Conservation (phyloP, 192 early-diverging fungal species). For the Coemansia javaensis region DNA sequence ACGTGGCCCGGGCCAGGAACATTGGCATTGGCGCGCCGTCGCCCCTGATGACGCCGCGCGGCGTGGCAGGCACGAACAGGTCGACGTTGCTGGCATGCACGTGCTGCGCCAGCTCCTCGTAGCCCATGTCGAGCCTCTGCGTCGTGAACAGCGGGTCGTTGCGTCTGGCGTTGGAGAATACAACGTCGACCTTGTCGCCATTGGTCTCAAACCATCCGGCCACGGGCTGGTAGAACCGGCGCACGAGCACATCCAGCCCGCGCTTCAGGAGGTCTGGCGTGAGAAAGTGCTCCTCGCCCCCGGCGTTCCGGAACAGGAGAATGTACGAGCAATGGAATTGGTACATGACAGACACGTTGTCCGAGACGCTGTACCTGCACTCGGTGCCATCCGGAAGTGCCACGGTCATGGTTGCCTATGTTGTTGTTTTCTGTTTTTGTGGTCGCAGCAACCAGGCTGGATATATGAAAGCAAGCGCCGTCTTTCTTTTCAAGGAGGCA, state of each 20-base stretch:
- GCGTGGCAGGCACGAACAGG: constrained; percentile 23
- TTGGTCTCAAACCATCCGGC: constrained; percentile 33
- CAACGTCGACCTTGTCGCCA: constrained; percentile 27
- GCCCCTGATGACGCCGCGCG: constrained; percentile 3
- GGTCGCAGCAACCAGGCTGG: too few species aligned
- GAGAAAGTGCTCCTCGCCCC: constrained; percentile 11
- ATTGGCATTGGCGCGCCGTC: constrained; percentile 28
- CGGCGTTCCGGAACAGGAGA: constrained; percentile 24
- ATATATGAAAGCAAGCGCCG: too few species aligned
- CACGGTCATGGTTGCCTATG: constrained; percentile 1
- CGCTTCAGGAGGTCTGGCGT: constrained; percentile 8
- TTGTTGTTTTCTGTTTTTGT: too few species aligned
- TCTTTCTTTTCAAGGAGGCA: not conserved
- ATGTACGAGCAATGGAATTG: constrained; percentile 50
- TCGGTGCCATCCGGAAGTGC: constrained; percentile 2
- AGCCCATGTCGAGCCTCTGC: constrained; percentile 24
- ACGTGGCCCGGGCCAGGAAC: constrained; percentile 36
- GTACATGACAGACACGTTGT: constrained; percentile 45
- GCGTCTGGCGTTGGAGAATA: constrained; percentile 18
- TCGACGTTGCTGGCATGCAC: constrained; percentile 26
- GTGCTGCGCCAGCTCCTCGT: constrained; percentile 2
- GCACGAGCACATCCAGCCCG: constrained; percentile 18
- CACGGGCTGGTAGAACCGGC: constrained; percentile 35
- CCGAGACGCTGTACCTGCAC: constrained; percentile 23
- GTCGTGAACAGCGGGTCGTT: constrained; percentile 37